A percentile compares a stretch with the other conserved stretches of the same genome.
These are phyloP conservation scores for Flammula alnicola DNA, from an alignment of 1,284 basidiomycete species.

Conservation along the genomic window DNA sequence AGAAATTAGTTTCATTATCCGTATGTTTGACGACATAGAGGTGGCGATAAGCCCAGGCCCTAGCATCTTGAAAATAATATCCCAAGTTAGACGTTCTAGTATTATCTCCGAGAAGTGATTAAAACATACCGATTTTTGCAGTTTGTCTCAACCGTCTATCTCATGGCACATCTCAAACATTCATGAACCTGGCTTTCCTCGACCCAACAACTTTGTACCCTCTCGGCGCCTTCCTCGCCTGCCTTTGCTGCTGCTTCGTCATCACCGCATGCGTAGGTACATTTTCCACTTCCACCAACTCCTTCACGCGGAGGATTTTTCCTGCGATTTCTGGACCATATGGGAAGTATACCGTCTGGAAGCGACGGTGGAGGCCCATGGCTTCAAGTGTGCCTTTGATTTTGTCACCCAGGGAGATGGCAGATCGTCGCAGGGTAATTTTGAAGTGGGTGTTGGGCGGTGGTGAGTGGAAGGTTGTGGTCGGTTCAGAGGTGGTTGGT, in stretches of 20 bases:
- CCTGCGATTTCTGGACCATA: slow-evolving; percentile 79
- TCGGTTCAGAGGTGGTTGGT: background rate
- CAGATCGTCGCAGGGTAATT: slow-evolving; percentile 83
- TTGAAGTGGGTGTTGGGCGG: slow-evolving; percentile 73
- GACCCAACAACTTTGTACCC: slow-evolving; percentile 64
- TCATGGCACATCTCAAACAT: no score
- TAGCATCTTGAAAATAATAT: no score
- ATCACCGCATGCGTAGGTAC: slow-evolving; percentile 67
- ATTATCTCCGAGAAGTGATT: no score
- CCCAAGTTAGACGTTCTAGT: no score
- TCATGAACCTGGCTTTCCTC: slow-evolving; percentile 35
- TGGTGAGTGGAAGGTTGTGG: slow-evolving; percentile 5
- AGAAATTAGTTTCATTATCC: no score
- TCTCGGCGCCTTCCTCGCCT: slow-evolving; percentile 63
- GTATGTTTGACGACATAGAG: no score
- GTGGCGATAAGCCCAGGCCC: no score
- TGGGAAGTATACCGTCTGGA: slow-evolving; percentile 81
- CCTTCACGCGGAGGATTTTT: slow-evolving; percentile 83
- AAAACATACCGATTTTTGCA: no score
- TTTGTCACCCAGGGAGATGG: slow-evolving; percentile 75
- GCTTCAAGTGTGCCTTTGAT: slow-evolving; percentile 76
- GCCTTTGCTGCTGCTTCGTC: slow-evolving; percentile 67
- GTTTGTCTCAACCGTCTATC: no score
- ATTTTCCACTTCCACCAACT: slow-evolving; percentile 86
- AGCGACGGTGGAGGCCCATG: slow-evolving; percentile 78